Percentiles rank a stretch among this genome's conserved stretches.
phyloP scores from a whole-genome alignment of 139 green algal species.

The Asterochloris erici region DNA sequence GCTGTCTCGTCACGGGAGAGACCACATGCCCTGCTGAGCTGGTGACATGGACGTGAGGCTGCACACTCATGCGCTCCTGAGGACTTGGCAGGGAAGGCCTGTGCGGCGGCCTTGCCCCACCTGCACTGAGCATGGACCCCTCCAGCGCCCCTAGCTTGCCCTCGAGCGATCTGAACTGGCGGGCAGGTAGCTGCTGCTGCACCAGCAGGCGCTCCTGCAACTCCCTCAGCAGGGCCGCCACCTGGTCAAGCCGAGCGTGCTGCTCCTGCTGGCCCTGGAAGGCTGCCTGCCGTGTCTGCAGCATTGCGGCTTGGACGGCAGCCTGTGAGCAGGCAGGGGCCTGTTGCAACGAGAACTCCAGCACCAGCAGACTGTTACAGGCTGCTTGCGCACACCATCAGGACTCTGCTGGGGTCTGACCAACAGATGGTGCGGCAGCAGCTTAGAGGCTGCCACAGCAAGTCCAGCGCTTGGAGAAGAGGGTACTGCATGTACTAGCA shows the following conservation, averaged over 20 bases:
- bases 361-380: too few species aligned
- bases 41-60: too few species aligned
- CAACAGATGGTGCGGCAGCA: not conserved
- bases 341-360: not conserved
- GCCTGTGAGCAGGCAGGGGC: not conserved
- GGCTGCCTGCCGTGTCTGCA: not conserved
- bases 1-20: too few species aligned
- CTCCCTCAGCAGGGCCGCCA: slow-evolving; percentile 13
- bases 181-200: slow-evolving; percentile 1
- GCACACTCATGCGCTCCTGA: too few species aligned
- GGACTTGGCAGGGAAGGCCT: not conserved
- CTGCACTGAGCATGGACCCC: slow-evolving; percentile 35
- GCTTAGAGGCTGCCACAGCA: not conserved
- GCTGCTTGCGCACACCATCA: too few species aligned
- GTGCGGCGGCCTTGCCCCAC: not conserved
- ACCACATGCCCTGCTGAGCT: too few species aligned
- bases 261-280: slow-evolving; percentile 3
- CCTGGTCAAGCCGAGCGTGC: slow-evolving; percentile 21
- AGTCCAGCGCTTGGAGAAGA: not conserved
- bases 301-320: not conserved
- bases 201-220: slow-evolving; percentile 13
- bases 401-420: too few species aligned
- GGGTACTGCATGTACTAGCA: too few species aligned
- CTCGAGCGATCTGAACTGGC: slow-evolving; percentile 31
- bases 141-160: slow-evolving; percentile 44